Evolutionary conservation across 257 asterid genomes (phyloP), one percentile per base, ranked within the genome.

Genomic region (Ilex aquifolium): DNA sequence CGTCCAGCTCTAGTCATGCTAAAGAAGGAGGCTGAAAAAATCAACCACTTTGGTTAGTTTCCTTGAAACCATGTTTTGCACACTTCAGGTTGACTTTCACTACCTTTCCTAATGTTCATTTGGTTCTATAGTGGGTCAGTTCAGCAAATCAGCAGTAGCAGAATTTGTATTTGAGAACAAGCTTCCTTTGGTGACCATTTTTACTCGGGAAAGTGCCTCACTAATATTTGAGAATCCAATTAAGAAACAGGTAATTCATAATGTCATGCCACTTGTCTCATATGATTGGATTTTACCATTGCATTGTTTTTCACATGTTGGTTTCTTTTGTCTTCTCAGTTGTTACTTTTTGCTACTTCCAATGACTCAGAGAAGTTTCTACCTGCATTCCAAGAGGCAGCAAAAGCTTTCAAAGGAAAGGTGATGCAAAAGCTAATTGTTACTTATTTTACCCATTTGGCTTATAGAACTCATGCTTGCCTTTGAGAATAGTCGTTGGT

Each of bases 1-100:
- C 91, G 82, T 67, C 99, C 99, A 69, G 90, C 96, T 66, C 66
- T 92, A 66, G 96, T 89, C 61, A 60, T 92, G 79, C 72, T 92
- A 27, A 92, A 92, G 85, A 83, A 85, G 57, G 94, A 87, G 77
- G 88, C 81, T 11, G 99, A 89, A 74, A 87, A 89, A 78, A 82
- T 89, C 46, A 70, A 79, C 49, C 80, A 72, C 77, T 92, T 85
- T 74, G 86, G 99, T 92, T 59, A 65, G 95, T 77, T 44, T 52
- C 62, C 54, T 65, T 16, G 31, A 57, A 60, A 60, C 30, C 48
- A 31, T 76, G 31, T 39, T 61, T 42, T 57, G 14, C 56, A 13
- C 17, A 44, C 59, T 57, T 10, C 11, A 60, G 14, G 40, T 63
- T 15, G 2, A 15, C 4, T 46, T 46, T 46, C 52, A 46, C n/a